phyloP scores from a whole-genome alignment of 225 moss, liverwort and hornwort genomes.

The Pleurozium schreberi region DNA sequence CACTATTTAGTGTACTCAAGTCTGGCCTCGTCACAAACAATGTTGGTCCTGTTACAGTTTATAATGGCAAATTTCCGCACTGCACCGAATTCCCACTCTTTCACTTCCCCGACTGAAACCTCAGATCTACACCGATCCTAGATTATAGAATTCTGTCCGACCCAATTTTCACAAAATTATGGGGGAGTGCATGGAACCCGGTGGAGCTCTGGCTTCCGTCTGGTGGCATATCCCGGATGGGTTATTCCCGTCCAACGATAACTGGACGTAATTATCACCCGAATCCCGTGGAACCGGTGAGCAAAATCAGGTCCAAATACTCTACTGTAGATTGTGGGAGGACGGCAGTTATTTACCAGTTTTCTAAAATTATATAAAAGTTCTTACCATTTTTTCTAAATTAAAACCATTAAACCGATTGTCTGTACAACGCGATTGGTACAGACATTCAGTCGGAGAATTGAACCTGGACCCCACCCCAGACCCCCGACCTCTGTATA shows the following conservation, averaged over 20 bases:
- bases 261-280: not conserved
- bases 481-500: not conserved
- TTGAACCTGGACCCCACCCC: not conserved
- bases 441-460: slow-evolving; percentile 13
- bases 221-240: not conserved
- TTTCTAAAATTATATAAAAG: not conserved
- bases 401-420: not conserved
- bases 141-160: not conserved
- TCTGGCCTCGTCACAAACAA: not conserved
- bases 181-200: not conserved
- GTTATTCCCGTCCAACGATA: not conserved
- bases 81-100: not conserved
- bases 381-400: not conserved
- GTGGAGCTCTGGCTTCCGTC: not conserved
- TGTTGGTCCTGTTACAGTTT: not conserved
- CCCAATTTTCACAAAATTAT: no score
- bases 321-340: no score
- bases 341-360: not conserved
- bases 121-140: not conserved
- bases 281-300: not conserved
- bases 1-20: no score
- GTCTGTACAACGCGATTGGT: slow-evolving; percentile 1
- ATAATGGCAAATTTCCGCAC: not conserved
- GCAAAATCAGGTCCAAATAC: not conserved
- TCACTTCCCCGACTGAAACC: not conserved